These are phyloP conservation scores for Camelina sativa DNA, from an alignment of 345 rosid genomes.

Conservation along the genomic window DNA sequence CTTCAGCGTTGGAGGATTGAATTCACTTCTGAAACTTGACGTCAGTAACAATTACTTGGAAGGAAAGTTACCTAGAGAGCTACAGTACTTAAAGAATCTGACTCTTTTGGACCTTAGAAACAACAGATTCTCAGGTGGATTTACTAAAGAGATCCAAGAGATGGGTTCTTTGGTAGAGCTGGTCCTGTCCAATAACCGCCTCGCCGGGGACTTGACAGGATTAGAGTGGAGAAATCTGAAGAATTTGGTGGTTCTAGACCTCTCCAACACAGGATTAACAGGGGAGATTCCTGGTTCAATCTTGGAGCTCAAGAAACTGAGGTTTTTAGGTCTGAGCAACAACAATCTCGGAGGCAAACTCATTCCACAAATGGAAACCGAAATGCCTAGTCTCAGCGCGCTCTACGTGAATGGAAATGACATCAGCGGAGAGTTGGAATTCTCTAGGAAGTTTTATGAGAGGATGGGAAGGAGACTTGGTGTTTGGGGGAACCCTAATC, in stretches of 20 bases:
- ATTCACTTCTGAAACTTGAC: constrained; percentile 82
- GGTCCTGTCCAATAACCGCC: constrained; percentile 63
- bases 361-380: constrained; percentile 58
- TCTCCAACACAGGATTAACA: constrained; percentile 54
- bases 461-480: constrained; percentile 84
- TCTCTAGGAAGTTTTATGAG: constrained; percentile 59
- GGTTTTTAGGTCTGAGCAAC: constrained; percentile 76
- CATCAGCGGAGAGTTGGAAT: constrained; percentile 74
- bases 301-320: constrained; percentile 62
- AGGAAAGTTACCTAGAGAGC: constrained; percentile 57
- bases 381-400: constrained; percentile 63
- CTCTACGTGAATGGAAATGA: constrained; percentile 80
- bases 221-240: constrained; percentile 62
- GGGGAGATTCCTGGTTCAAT: constrained; percentile 75
- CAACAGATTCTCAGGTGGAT: constrained; percentile 76
- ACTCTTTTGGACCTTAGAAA: constrained; percentile 78
- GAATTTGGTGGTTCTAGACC: constrained; percentile 70
- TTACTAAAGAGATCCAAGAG: constrained; percentile 58
- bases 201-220: constrained; percentile 58
- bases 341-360: constrained; percentile 68
- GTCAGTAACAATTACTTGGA: constrained; percentile 69
- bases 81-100: constrained; percentile 61
- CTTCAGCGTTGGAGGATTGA: constrained; percentile 54
- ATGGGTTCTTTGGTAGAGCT: constrained; percentile 70
- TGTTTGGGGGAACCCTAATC: constrained; percentile 83